A percentile compares a stretch with the other conserved stretches of the same genome.
Conservation (phyloP, 1,284 basidiomycete species). For the Sutorius eximius region DNA sequence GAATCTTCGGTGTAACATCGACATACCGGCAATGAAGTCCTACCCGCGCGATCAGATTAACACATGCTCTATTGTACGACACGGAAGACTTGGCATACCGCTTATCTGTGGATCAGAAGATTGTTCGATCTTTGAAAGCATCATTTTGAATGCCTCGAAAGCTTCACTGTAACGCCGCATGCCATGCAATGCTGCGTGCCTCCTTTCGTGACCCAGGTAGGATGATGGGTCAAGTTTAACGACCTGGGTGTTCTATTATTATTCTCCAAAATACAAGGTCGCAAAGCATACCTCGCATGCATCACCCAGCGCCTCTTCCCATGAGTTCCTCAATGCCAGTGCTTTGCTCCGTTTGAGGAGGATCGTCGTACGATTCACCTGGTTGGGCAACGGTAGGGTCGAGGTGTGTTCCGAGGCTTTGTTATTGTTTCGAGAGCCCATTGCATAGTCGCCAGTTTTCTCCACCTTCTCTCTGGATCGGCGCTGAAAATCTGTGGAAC, state of each 20-base stretch:
- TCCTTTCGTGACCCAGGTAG: neutral
- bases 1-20: neutral
- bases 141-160: neutral
- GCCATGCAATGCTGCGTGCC: neutral
- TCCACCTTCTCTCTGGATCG: neutral
- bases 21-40: neutral
- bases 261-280: too few species aligned
- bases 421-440: neutral
- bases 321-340: neutral
- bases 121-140: neutral
- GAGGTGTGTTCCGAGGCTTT: neutral
- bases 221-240: neutral
- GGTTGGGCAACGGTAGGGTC: neutral
- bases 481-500: neutral
- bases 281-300: neutral
- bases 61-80: neutral
- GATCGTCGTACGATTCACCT: neutral
- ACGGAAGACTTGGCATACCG: neutral
- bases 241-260: neutral
- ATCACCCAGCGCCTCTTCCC: neutral
- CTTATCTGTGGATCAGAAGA: neutral
- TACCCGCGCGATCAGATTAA: neutral
- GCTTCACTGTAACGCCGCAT: neutral
- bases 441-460: neutral
- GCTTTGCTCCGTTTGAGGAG: neutral